Evolutionary conservation across 2,329 filamentous ascomycete genomes (phyloP).

Genomic region (Fusarium lateritium): DNA sequence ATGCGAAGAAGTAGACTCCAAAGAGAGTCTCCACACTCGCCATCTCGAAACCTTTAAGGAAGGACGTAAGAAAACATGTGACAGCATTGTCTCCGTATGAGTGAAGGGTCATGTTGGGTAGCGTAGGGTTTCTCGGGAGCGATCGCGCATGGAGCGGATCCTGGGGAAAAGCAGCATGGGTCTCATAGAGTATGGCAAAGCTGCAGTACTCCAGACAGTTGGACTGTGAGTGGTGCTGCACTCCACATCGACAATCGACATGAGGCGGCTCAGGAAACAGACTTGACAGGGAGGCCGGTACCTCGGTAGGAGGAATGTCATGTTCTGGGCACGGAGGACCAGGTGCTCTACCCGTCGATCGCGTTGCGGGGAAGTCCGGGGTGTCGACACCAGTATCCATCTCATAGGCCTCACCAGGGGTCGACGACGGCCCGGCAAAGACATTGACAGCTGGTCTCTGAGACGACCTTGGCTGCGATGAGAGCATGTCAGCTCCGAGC

Average conservation of each 20-base stretch:
- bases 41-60: conserved; percentile 45
- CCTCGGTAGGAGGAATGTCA: conserved; percentile 22
- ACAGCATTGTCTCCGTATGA: conserved; percentile 45
- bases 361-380: conserved; percentile 22
- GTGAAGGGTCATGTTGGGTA: conserved; percentile 45
- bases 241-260: conserved; percentile 48
- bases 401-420: conserved; percentile 24
- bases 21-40: conserved; percentile 45
- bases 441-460: conserved; percentile 19
- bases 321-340: conserved; percentile 7
- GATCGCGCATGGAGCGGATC: conserved; percentile 35
- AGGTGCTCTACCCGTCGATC: conserved; percentile 7
- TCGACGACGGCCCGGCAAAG: conserved; percentile 9
- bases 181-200: conserved; percentile 47
- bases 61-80: conserved; percentile 40
- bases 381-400: conserved; percentile 10
- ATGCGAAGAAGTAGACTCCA: conserved; percentile 46
- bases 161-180: conserved; percentile 43
- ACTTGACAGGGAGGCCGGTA: conserved; percentile 16
- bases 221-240: conserved; percentile 41
- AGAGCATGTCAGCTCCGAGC: conserved; percentile 25
- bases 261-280: conserved; percentile 30
- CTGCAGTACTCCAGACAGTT: conserved; percentile 47
- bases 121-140: conserved; percentile 44
- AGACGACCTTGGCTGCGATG: conserved; percentile 29